A percentile compares a stretch with the other conserved stretches of the same genome.
Conservation (phyloP, 352 stramenopile genomes). For the Pythium phragmiticola region DNA sequence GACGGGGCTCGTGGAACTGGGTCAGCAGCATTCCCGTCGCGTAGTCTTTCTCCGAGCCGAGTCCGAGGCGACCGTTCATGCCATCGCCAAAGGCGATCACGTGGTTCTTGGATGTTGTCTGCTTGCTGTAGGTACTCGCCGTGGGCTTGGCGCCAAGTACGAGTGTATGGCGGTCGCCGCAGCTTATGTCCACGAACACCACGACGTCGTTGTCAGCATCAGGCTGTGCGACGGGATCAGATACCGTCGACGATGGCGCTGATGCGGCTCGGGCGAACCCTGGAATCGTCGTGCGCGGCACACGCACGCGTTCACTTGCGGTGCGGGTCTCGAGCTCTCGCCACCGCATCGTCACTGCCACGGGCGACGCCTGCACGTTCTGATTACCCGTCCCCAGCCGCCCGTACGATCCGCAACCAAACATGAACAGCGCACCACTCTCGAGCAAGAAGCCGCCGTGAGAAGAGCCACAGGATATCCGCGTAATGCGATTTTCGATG, state of each 20-base stretch:
- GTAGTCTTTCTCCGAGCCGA: conserved; percentile 53
- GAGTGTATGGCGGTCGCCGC: conserved; percentile 67
- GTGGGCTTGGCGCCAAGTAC: conserved; percentile 26
- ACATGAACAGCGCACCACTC: conserved; percentile 60
- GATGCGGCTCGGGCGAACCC: background rate
- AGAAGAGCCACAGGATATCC: conserved; percentile 47
- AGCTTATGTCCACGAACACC: conserved; percentile 63
- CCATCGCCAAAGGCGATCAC: conserved; percentile 70
- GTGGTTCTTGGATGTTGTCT: conserved; percentile 28
- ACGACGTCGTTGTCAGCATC: conserved; percentile 35
- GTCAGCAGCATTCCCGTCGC: conserved; percentile 41
- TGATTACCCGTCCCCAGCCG: conserved; percentile 45
- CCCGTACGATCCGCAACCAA: conserved; percentile 61
- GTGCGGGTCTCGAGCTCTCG: conserved; percentile 27
- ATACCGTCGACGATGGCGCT: background rate
- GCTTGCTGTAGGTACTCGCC: background rate
- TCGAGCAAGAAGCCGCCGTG: conserved; percentile 70
- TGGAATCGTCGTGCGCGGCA: conserved; percentile 15
- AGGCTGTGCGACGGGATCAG: background rate
- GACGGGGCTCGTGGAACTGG: conserved; percentile 26
- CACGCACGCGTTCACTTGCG: background rate
- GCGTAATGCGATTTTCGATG: conserved; percentile 34
- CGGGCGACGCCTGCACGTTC: conserved; percentile 25
- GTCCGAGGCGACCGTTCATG: conserved; percentile 61
- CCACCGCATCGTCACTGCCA: conserved; percentile 43